Conservation (phyloP, 176 grass and related monocot species). For the Puccinellia tenuiflora region DNA sequence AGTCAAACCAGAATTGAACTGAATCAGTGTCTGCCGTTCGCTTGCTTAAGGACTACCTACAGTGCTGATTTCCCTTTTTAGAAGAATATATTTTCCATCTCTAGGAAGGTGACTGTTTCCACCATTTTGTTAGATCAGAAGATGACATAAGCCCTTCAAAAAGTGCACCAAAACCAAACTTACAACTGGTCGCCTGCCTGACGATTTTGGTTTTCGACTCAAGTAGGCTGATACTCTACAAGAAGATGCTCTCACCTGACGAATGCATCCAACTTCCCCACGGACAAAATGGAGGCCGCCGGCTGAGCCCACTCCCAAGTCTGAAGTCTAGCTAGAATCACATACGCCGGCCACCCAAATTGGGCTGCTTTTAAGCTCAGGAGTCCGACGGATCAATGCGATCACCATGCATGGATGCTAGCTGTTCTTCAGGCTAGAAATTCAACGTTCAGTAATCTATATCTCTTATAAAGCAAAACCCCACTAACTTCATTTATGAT, state of each 20-base stretch:
- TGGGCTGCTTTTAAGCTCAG: background rate
- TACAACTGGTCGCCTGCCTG: background rate
- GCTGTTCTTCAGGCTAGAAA: background rate
- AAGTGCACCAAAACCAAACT: background rate
- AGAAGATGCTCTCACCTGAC: background rate
- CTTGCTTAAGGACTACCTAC: background rate
- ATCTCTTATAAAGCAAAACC: too few species aligned
- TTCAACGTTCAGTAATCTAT: background rate
- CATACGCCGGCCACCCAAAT: background rate
- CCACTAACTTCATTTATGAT: too few species aligned
- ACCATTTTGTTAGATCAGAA: background rate
- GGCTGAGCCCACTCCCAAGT: background rate
- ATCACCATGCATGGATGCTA: background rate
- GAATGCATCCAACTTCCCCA: background rate
- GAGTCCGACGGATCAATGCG: background rate
- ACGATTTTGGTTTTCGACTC: background rate
- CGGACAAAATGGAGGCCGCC: background rate
- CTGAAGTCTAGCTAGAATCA: conserved; percentile 5
- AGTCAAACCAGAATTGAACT: background rate
- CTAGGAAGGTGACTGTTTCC: background rate
- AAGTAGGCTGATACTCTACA: background rate
- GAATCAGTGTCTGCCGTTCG: background rate
- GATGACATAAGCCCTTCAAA: background rate
- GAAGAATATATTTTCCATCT: background rate
- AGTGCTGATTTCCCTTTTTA: background rate